Evolutionary conservation across 129 eudicot species (phyloP).

Genomic region (Smallanthus sonchifolius): DNA sequence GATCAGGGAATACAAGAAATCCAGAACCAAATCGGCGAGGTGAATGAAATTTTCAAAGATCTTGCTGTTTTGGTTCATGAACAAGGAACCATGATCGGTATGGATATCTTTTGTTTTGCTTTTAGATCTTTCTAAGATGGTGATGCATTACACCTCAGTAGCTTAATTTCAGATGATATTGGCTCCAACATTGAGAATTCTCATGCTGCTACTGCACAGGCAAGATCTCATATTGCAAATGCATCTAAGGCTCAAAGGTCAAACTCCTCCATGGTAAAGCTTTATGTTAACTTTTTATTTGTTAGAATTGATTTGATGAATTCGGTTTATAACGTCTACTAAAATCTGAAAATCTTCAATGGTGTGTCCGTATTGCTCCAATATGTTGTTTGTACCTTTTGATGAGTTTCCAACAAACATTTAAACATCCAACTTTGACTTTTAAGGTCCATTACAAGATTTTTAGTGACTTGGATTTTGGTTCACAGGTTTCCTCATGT

Average conservation of each 20-base stretch:
- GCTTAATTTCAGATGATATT: conserved; percentile 53
- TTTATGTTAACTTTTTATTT: background rate
- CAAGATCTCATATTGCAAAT: conserved; percentile 50
- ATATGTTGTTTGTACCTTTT: background rate
- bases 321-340: background rate
- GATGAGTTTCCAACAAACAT: background rate
- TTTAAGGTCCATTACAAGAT: background rate
- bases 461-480: background rate
- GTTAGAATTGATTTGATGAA: background rate
- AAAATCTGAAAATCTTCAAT: background rate
- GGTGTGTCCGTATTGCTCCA: background rate
- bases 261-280: conserved; percentile 60
- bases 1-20: conserved; percentile 80
- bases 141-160: background rate
- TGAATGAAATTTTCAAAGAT: conserved; percentile 69
- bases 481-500: conserved; percentile 7
- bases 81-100: conserved; percentile 64
- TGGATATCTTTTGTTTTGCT: background rate
- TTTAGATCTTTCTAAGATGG: background rate
- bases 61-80: conserved; percentile 63
- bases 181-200: conserved; percentile 62
- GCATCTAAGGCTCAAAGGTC: conserved; percentile 74
- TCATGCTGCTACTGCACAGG: conserved; percentile 59
- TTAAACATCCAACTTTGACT: background rate
- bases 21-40: conserved; percentile 67